Evolutionary conservation across 2,329 filamentous ascomycete species (phyloP), one percentile per base, ranked within the genome.

Genomic region (Fusarium secorum): DNA sequence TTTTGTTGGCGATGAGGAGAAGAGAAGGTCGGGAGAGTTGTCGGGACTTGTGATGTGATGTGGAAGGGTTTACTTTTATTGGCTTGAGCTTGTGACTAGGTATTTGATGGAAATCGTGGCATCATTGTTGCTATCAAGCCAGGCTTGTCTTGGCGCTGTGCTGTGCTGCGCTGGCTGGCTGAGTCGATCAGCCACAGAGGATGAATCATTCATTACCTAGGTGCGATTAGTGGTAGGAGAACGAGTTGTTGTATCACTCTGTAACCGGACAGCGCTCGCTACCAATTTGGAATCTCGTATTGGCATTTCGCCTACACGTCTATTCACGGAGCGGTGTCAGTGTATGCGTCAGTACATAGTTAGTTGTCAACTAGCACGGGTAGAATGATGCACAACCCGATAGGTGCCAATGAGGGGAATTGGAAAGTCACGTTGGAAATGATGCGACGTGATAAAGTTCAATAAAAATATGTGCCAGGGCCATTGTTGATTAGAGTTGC

Each of bases 101-200:
- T n/a, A 66, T 72, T 72, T 48, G 56, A 66, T 57, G 49, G 60
- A 70, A 70, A 70, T 66, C 62, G 71, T 74, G 70, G 72, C 71
- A 75, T 73, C 73, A 70, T 66, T 54, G 39, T 56, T 49, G 41
- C 53, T 64, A 51, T 64, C 71, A 64, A 71, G 53, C 58, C 63
- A 66, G 62, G 35, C 48, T 51, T 26, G 45, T 66, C 74, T 75
- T 74, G 71, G 74, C 60, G 62, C 39, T 63, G 72, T 60, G 60
- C 36, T 73, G 41, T 60, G 66, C 55, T 68, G 45, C 26, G 63
- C 32, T 67, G 65, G 41, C 48, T 61, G 66, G 59, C 59, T 61
- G 66, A 51, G 61, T 38, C 55, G 57, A 68, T 65, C 64, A 63
- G 56, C 60, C 64, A 45, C 52, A 53, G 64, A 66, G 39, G 46